Base-by-base conservation (phyloP, 345 rosid genomes). In the Eucalyptus marginata region DNA sequence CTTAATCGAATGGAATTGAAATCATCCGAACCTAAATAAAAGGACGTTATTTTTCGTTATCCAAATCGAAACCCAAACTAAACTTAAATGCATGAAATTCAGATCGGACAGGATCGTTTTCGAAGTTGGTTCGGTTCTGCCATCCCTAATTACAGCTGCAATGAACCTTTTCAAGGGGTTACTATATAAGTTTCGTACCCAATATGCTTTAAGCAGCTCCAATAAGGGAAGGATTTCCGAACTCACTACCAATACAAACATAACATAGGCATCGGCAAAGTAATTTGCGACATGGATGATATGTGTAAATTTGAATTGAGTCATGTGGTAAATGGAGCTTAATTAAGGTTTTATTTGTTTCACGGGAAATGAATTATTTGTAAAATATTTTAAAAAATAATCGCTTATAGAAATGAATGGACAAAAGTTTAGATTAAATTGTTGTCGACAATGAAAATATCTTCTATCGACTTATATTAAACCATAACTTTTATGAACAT, bases 11-110 rank as follows among this genome's bases (percentile, higher is more conserved):
- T 52, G 25, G 10, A 52, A 52, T 5, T 7, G 0, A 20, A 3
- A 20, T 52, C 3, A 52, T 52, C 1, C 1, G 2, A 52, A 8
- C 10, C 58, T 3, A 52, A 8, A 52, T 20, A 20, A 8, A 52
- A 52, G 2, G 58, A 52, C 1, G 0, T 3, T 0, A 52, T 18
- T 20, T 52, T 52, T 52, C 58, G 0, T 7, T 20, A 1, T 20
- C 25, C 58, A 18, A 52, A 52, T 5, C 0, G 1, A 52, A 52
- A 52, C 10, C 58, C 10, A 20, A 52, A 52, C 25, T 52, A 8
- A 52, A 52, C 25, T 20, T 52, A 52, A 52, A 20, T 8, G 58
- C 5, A 8, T 20, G 58, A 52, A 20, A 52, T 52, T 52, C 10
- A 52, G 1, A 52, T 20, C 5, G 10, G 25, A 52, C 2, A 8